Evolutionary conservation across 441 rosid genomes (phyloP).

Genomic region (Arabidopsis hybrid): DNA sequence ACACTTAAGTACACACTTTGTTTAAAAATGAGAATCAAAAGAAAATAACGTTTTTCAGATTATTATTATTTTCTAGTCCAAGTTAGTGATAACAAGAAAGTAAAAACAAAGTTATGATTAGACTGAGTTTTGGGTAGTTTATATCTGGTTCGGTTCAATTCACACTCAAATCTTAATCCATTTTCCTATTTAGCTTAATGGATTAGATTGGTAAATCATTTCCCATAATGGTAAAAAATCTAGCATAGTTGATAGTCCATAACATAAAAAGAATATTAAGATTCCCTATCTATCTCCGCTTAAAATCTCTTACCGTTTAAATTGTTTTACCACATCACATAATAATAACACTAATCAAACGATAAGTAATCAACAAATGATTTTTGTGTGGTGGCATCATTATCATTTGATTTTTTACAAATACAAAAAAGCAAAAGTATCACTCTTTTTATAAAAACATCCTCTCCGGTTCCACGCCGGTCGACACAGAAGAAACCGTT

Average conservation of each 20-base stretch:
- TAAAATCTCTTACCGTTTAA: too few relatives aligned
- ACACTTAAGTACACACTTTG: background rate
- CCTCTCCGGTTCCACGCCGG: conserved; percentile 61
- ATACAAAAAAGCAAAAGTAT: background rate
- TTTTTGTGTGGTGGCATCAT: background rate
- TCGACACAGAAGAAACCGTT: conserved; percentile 47
- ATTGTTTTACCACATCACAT: background rate
- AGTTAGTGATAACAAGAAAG: too few relatives aligned
- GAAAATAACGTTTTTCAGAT: too few relatives aligned
- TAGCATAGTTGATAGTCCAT: too few relatives aligned
- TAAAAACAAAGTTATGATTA: too few relatives aligned
- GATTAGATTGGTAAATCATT: too few relatives aligned
- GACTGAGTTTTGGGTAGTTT: too few relatives aligned
- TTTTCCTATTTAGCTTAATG: background rate
- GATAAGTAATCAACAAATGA: background rate
- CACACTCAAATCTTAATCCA: background rate
- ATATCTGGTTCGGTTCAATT: too few relatives aligned
- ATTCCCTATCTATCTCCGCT: too few relatives aligned
- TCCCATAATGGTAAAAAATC: background rate
- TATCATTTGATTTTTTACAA: background rate
- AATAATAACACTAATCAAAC: background rate
- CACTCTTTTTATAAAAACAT: background rate
- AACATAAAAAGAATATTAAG: too few relatives aligned
- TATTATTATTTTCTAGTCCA: too few relatives aligned
- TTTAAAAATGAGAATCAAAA: too few relatives aligned